A percentile compares a stretch with the other conserved stretches of the same genome.
Evolutionary conservation across 2,329 filamentous ascomycete species (phyloP).

Genomic region (Bipolaris cookei): DNA sequence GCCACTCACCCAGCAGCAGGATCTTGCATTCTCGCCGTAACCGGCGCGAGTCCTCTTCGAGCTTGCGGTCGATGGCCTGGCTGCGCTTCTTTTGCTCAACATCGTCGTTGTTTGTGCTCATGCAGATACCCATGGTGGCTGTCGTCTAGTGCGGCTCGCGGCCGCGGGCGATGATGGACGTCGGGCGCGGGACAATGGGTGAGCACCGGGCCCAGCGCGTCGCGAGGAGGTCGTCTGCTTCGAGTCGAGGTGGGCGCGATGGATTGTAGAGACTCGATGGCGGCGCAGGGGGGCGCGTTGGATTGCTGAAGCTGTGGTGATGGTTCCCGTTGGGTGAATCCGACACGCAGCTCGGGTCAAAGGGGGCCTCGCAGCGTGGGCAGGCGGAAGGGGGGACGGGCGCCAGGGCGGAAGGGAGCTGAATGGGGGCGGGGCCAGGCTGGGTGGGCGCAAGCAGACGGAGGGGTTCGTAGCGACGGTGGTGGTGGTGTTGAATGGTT

Average conservation of each 20-base stretch:
- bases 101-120: slow-evolving; percentile 87
- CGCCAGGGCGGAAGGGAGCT: slow-evolving; percentile 19
- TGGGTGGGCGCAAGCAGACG: neutral
- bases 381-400: slow-evolving; percentile 10
- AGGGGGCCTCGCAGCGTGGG: slow-evolving; percentile 23
- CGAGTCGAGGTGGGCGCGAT: slow-evolving; percentile 21
- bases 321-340: slow-evolving; percentile 29
- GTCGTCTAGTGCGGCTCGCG: slow-evolving; percentile 36
- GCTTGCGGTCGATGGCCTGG: slow-evolving; percentile 89
- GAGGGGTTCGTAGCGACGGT: slow-evolving; percentile 12
- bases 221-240: slow-evolving; percentile 25
- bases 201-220: slow-evolving; percentile 42
- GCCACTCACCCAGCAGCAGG: slow-evolving; percentile 78
- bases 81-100: slow-evolving; percentile 94
- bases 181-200: slow-evolving; percentile 10
- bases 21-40: slow-evolving; percentile 99
- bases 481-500: slow-evolving; percentile 17
- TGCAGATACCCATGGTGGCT: slow-evolving; percentile 84
- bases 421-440: slow-evolving; percentile 12
- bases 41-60: slow-evolving; percentile 93
- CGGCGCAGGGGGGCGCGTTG: slow-evolving; percentile 31
- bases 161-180: slow-evolving; percentile 36
- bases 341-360: slow-evolving; percentile 27
- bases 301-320: slow-evolving; percentile 23
- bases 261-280: slow-evolving; percentile 27